Conservation (phyloP, 75 land plant species). For the Chamaecyparis obtusa region DNA sequence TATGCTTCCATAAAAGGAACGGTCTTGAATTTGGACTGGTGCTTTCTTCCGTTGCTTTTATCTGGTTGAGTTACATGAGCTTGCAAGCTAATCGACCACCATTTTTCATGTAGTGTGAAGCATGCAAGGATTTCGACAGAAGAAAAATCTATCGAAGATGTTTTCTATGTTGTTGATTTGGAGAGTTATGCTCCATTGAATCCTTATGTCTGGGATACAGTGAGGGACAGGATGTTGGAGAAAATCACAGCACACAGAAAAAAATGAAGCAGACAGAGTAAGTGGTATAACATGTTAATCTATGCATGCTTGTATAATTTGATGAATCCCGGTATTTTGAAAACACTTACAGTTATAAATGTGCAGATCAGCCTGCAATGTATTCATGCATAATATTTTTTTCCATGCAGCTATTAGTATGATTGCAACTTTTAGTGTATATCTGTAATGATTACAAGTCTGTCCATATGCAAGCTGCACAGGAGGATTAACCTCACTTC, state of each 20-base stretch:
- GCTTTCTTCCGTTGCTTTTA: background rate
- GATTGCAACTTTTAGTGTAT: background rate
- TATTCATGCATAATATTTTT: background rate
- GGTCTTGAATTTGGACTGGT: conserved; percentile 4
- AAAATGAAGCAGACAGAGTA: background rate
- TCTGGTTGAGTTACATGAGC: background rate
- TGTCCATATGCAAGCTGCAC: background rate
- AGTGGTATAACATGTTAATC: background rate
- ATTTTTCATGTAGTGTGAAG: conserved; percentile 26
- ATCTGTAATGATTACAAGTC: background rate
- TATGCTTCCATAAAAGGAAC: background rate
- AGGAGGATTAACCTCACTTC: background rate
- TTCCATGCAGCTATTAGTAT: background rate
- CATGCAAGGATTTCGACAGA: conserved; percentile 36
- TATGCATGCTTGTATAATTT: background rate
- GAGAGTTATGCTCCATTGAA: conserved; percentile 20
- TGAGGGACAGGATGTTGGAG: conserved; percentile 18
- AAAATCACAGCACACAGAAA: conserved; percentile 12
- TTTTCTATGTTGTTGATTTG: conserved; percentile 32
- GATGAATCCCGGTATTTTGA: background rate
- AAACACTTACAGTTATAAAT: background rate
- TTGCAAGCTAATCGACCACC: background rate
- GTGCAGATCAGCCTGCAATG: background rate
- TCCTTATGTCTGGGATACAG: conserved; percentile 14
- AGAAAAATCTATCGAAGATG: conserved; percentile 24